These are phyloP conservation scores for Bacidia rubella DNA, from an alignment of 495 filamentous ascomycete genomes.

Conservation along the genomic window DNA sequence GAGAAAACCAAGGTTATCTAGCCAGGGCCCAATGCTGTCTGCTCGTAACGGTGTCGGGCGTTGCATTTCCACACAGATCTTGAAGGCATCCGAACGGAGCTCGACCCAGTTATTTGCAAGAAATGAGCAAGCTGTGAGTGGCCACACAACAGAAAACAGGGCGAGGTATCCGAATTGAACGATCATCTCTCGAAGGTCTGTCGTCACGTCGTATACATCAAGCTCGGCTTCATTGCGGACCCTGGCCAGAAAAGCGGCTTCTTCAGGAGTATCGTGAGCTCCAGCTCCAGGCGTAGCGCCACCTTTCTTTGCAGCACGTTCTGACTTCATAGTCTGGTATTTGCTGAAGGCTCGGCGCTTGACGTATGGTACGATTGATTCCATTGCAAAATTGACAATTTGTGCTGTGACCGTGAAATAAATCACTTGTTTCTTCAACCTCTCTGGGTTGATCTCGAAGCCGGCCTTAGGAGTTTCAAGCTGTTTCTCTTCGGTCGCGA, in stretches of 20 bases:
- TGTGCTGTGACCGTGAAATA: conserved; percentile 97
- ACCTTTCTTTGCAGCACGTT: conserved; percentile 36
- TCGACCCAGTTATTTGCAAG: conserved; percentile 95
- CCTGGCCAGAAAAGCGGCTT: conserved; percentile 60
- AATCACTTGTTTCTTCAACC: conserved; percentile 83
- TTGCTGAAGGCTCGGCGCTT: conserved; percentile 56
- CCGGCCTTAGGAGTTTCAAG: conserved; percentile 40
- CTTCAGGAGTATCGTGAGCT: conserved; percentile 51
- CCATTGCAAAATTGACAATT: conserved; percentile 73
- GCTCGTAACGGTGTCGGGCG: conserved; percentile 75
- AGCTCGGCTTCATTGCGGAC: conserved; percentile 83
- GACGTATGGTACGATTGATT: conserved; percentile 72
- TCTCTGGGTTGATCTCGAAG: conserved; percentile 73
- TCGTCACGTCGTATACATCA: conserved; percentile 71
- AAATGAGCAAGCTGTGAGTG: conserved; percentile 76
- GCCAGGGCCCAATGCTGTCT: conserved; percentile 92
- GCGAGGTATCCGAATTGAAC: conserved; percentile 92
- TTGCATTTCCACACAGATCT: conserved; percentile 83
- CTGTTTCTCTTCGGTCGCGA: conserved; percentile 59
- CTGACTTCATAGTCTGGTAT: conserved; percentile 51
- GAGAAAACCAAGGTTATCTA: conserved; percentile 73
- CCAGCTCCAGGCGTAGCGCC: conserved; percentile 21
- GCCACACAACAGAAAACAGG: conserved; percentile 88
- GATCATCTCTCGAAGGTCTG: conserved; percentile 87
- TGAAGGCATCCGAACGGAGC: conserved; percentile 81